Percentiles rank a stretch among this genome's conserved stretches.
Conservation (phyloP, 2,329 filamentous ascomycete species). For the Pseudogymnoascus sp. region DNA sequence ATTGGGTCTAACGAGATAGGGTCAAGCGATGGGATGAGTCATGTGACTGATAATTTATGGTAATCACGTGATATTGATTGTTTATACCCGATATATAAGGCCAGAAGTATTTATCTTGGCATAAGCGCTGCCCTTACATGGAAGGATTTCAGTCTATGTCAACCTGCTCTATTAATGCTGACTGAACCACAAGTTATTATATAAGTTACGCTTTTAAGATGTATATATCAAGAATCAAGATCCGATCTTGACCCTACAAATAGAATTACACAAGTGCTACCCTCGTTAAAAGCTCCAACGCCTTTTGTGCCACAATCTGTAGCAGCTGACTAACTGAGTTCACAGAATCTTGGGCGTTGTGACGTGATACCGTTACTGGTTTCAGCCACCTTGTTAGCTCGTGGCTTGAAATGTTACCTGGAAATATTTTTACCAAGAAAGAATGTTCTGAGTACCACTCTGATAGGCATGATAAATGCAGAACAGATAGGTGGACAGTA, state of each 20-base stretch:
- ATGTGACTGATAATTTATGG: background rate
- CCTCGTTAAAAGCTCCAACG: background rate
- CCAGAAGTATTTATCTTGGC: background rate
- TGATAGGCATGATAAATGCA: background rate
- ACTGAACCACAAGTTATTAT: background rate
- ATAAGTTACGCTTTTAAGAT: background rate
- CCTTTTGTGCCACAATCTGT: background rate
- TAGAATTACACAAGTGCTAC: background rate
- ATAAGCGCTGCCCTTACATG: background rate
- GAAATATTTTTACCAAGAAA: background rate
- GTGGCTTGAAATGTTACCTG: conserved; percentile 3
- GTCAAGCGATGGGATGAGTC: background rate
- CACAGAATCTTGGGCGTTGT: background rate
- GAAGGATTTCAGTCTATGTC: background rate
- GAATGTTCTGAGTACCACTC: background rate
- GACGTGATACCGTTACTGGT: background rate
- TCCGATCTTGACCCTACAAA: background rate
- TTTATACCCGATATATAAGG: background rate
- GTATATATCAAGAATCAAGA: background rate
- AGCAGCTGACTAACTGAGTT: background rate
- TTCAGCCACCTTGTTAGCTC: conserved; percentile 4
- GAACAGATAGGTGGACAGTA: background rate
- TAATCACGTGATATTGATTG: background rate
- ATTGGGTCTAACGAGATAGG: background rate
- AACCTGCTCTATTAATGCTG: background rate